Base-by-base conservation (phyloP, 164 flowering plant genomes). In the Nelumbo lutea region DNA sequence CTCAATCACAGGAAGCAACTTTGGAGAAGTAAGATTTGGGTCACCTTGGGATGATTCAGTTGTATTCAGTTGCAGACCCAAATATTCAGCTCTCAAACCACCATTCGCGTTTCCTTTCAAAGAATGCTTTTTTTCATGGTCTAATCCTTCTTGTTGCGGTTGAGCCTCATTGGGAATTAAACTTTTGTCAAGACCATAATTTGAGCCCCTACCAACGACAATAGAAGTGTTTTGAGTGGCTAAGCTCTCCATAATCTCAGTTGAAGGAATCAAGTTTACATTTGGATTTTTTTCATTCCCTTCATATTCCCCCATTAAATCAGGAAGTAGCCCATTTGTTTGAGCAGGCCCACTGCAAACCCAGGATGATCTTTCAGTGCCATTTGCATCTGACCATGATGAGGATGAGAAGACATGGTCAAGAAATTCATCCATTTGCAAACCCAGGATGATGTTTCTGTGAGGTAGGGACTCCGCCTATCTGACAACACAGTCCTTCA, bases 391-490 rank as follows among this genome's bases (percentile, higher is more conserved):
- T 11, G 75, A 40, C 79, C 82, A 73, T 59, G 79, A 65, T 51
- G 79, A 70, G 43, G 82, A 73, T n/a, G 77, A 70, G 46, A 79
- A 61, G 43, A 70, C 41, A 6, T 76, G 68, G 73, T 73, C 66
- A 4, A 79, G 68, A 73, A 76, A 76, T 40, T 79, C 79, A 27
- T 79, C 82, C 82, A 79, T 79, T 3, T 4, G 15, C 4, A 59
- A 45, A 9, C 42, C 27, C 27, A 27, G 27, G 27, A 27, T 27
- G 27, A 27, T 47, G 44, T 42, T 1, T 5, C 45, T 60, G 62
- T 50, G 40, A 6, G 5, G 7, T 1, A 38, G 41, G 44, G 14
- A 42, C 45, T 64, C 27, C 76, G 60, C 62, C 72, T 61, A 4
- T 61, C 27, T 27, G 27, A 27, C 27, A 27, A 27, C 43, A 11